Evolutionary conservation across 1,139 yeast species (phyloP), one percentile per base, ranked within the genome.

Genomic region (Debaryomyces psychrophilus): DNA sequence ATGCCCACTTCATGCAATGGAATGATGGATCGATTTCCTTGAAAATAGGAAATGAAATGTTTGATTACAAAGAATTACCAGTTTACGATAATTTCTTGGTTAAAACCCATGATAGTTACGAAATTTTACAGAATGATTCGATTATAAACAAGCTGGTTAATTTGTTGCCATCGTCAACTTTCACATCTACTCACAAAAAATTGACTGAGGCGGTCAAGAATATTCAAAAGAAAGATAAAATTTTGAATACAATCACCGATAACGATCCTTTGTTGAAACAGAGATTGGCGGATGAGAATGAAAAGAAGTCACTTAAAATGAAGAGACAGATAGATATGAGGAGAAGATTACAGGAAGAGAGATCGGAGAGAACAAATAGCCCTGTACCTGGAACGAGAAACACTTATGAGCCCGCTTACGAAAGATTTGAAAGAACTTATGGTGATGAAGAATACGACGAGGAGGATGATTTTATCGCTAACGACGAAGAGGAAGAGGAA

Each of bases 1-100:
- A 93, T 61, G 85, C 97, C 3, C 90, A 93, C 60, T 84, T 92
- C 48, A 79, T 93, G 26, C 86, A 88, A 63, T 93, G 99, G 99
- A 86, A 87, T 47, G 98, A 93, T 66, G 99, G 99, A 0, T 76
- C 88, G 4, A 67, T 85, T 53, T 90, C 97, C 2, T 71, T 93
- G 51, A 92, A 90, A 58, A 71, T 95, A 38, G 99, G 99, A 15
- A 77, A 76, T 42, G 99, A 93, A 66, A 77, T 87, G 55, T 93
- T 92, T 58, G 98, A 92, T 61, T 84, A 89, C 48, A 76, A 81
- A 49, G 71, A 79, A 18, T 77, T 82, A 48, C 82, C 86, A n/a
- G 73, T 83, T 38, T 82, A 80, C 45, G 95, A 90, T 62, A 84
- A 87, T 40, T 81, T 86, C 49, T 71, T 93, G 49, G 85, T 89